Evolutionary conservation across 2,329 filamentous ascomycete species (phyloP), one percentile per base, ranked within the genome.

Genomic region (Emergomyces orientalis): DNA sequence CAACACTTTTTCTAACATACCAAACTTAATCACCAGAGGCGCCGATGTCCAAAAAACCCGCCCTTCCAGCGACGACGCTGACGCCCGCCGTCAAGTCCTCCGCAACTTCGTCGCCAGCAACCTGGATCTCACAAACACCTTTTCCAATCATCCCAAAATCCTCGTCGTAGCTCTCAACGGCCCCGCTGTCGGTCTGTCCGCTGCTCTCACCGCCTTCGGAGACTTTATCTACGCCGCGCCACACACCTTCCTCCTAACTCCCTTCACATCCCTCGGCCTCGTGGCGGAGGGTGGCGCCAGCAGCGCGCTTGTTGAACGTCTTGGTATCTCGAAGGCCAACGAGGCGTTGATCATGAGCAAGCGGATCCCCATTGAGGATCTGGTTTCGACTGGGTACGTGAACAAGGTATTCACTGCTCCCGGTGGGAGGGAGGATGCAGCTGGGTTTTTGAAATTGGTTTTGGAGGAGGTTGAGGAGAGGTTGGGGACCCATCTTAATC

Each of bases 321-420:
- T 97, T 30, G 94, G 94, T 0, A 83, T 91, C 59, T 80, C 84
- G 63, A 89, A 90, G 73, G 92, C 91, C 11, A 96, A 95, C 72
- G 94, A 97, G 80, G 93, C 94, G 14, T 82, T 97, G 14, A 86
- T 99, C 68, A 94, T 96, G 88, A 91, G 88, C 70, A 89, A 88
- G 75, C 82, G 86, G 54, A 89, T 97, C 69, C 74, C 80, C 0
- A 84, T 84, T 37, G 84, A 87, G 30, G 91, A 96, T 72, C 81
- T 97, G 37, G 80, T 92, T 65, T 78, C 82, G 9, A 83, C 84
- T 2, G 92, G 93, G 0, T 97, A 91, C 71, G 90, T 95, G 54
- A 97, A 97, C 70, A 89, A 88, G 75, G 82, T 96, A 19, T 88
- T 97, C 67, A 77, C 79, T 14, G 78, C 79, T 43, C 79, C 79